phyloP scores from a whole-genome alignment of 2,329 filamentous ascomycete genomes.

The Aspergillus eucalypticola region DNA sequence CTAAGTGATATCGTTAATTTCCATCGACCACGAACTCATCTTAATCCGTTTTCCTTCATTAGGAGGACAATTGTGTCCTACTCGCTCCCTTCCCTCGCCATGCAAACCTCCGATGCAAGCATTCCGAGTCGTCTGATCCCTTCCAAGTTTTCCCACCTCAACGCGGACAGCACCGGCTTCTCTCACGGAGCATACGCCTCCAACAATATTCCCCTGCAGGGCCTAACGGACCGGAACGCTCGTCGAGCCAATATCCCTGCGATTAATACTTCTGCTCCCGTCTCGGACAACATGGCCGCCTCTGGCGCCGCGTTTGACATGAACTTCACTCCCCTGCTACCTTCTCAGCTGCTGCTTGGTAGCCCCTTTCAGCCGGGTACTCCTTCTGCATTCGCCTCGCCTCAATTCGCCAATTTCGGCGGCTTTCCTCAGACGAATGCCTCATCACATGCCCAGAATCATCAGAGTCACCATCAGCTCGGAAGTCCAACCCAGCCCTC shows the following conservation, averaged over 20 bases:
- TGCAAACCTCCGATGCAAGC: constrained; percentile 79
- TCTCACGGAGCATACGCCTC: constrained; percentile 90
- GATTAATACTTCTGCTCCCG: constrained; percentile 78
- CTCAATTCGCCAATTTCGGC: constrained; percentile 84
- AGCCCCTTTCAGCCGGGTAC: constrained; percentile 97
- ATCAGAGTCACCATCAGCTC: constrained; percentile 63
- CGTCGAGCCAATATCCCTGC: constrained; percentile 81
- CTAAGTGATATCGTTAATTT: constrained; percentile 21
- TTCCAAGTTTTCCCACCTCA: constrained; percentile 74
- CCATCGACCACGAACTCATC: constrained; percentile 4
- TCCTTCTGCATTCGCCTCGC: constrained; percentile 82
- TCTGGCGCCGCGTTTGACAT: constrained; percentile 92
- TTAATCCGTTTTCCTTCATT: constrained; percentile 73
- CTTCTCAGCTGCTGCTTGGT: constrained; percentile 89
- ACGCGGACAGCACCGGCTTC: constrained; percentile 76
- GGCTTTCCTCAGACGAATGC: constrained; percentile 67
- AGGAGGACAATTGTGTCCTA: constrained; percentile 80
- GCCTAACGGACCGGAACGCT: constrained; percentile 83
- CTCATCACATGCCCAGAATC: constrained; percentile 56
- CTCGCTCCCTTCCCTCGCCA: constrained; percentile 59
- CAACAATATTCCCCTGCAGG: constrained; percentile 68
- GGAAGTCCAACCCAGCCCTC: constrained; percentile 74
- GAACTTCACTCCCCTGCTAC: constrained; percentile 96
- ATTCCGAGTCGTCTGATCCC: constrained; percentile 66
- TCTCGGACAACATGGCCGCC: constrained; percentile 71